Conservation (phyloP, 1,284 basidiomycete genomes). For the Sanguinoderma infundibulare region DNA sequence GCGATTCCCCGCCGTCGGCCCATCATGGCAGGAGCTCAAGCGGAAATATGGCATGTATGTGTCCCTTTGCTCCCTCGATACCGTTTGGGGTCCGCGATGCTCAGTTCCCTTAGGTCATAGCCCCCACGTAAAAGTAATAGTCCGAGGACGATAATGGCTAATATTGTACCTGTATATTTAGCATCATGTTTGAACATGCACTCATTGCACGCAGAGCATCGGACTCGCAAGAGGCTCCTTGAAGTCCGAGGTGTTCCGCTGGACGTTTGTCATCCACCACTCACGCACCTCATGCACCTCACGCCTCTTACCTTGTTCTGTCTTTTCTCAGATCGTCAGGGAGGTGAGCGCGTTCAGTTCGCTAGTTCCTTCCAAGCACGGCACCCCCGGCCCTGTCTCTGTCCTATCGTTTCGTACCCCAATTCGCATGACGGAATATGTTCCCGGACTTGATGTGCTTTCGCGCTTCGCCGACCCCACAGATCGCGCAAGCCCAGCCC, state of each 20-base stretch:
- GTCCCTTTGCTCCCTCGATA: background rate
- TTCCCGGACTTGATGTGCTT: conserved; percentile 11
- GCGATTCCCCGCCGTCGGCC: conserved; percentile 54
- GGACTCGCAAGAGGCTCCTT: background rate
- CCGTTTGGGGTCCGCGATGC: background rate
- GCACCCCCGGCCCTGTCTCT: conserved; percentile 10
- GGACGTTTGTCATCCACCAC: background rate
- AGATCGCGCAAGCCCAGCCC: conserved; percentile 9
- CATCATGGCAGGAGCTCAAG: conserved; percentile 72
- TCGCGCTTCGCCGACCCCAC: conserved; percentile 4
- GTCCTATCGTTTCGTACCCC: conserved; percentile 16
- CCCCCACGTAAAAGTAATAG: conserved; percentile 6
- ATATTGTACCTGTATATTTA: conserved; percentile 13
- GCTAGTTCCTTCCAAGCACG: conserved; percentile 4
- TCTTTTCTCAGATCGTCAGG: conserved; percentile 15
- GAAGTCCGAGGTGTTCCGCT: background rate
- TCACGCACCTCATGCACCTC: background rate
- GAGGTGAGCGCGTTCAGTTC: background rate
- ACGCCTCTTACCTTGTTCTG: conserved; percentile 3
- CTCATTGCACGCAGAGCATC: background rate
- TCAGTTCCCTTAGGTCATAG: conserved; percentile 18
- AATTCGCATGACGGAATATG: conserved; percentile 12
- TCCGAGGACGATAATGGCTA: conserved; percentile 7
- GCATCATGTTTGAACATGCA: no score
- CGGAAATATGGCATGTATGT: conserved; percentile 63